A percentile compares a stretch with the other conserved stretches of the same genome.
Conservation (phyloP, 2,329 filamentous ascomycete species). For the Periglandula ipomoeae region DNA sequence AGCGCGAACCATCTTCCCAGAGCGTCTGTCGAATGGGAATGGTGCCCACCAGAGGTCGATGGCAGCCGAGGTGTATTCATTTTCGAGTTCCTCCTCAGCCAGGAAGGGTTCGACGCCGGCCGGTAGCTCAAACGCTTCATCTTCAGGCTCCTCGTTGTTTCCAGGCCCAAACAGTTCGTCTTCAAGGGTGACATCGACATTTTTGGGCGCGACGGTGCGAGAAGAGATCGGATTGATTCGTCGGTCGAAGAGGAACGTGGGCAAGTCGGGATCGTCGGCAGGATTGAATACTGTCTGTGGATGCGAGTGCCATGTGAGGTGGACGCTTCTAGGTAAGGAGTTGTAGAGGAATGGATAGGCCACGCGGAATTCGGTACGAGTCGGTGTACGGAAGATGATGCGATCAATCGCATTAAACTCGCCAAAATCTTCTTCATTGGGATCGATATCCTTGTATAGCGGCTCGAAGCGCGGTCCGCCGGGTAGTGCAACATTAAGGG, state of each 20-base stretch:
- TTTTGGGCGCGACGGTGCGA: conserved; percentile 86
- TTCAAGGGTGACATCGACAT: conserved; percentile 84
- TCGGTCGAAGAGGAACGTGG: conserved; percentile 97
- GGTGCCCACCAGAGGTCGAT: conserved; percentile 98
- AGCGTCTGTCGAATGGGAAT: conserved; percentile 88
- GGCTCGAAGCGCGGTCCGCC: conserved; percentile 95
- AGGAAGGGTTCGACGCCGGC: conserved; percentile 78
- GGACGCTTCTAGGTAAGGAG: conserved; percentile 87
- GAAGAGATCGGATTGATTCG: conserved; percentile 96
- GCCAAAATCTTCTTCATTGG: conserved; percentile 97
- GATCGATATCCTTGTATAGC: conserved; percentile 96
- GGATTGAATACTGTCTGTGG: conserved; percentile 88
- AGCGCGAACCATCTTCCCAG: conserved; percentile 90
- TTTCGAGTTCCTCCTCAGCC: conserved; percentile 80
- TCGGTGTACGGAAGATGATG: conserved; percentile 94
- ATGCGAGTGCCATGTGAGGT: conserved; percentile 86
- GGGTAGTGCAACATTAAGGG: conserved; percentile 93
- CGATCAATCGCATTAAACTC: conserved; percentile 99
- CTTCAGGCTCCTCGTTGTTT: conserved; percentile 63
- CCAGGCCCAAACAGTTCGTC: conserved; percentile 84
- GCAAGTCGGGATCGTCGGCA: conserved; percentile 78
- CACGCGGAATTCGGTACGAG: conserved; percentile 91
- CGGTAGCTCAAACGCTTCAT: conserved; percentile 79
- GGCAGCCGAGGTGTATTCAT: conserved; percentile 78
- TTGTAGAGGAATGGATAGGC: conserved; percentile 95